Evolutionary conservation across 2,329 filamentous ascomycete genomes (phyloP).

Genomic region (Sporothrix euskadiensis): DNA sequence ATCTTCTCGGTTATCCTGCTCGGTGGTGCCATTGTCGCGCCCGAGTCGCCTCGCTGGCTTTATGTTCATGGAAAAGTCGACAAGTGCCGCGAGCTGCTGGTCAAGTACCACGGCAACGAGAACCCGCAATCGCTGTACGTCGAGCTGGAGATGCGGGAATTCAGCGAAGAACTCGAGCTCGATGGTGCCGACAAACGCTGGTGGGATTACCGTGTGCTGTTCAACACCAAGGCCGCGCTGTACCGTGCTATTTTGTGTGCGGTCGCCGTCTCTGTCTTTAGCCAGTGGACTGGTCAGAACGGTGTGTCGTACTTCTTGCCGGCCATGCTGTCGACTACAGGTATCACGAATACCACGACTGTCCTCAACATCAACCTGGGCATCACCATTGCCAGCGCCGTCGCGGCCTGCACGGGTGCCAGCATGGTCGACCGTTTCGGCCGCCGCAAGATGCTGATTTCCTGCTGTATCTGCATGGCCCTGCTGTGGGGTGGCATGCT

Average conservation of each 20-base stretch:
- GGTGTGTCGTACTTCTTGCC: conserved; percentile 52
- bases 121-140: conserved; percentile 41
- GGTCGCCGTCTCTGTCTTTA: conserved; percentile 46
- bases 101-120: conserved; percentile 54
- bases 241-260: conserved; percentile 49
- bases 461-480: conserved; percentile 23
- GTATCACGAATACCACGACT: conserved; percentile 51
- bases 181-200: conserved; percentile 48
- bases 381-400: conserved; percentile 55
- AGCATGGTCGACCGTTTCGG: conserved; percentile 57
- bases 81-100: conserved; percentile 39
- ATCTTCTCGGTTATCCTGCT: conserved; percentile 38
- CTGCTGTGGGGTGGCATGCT: conserved; percentile 28
- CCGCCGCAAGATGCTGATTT: conserved; percentile 52
- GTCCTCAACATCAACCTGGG: conserved; percentile 54
- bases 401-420: conserved; percentile 55
- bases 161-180: conserved; percentile 40
- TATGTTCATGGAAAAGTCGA: conserved; percentile 33
- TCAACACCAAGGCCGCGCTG: conserved; percentile 39
- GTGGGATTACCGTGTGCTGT: conserved; percentile 49
- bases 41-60: conserved; percentile 38
- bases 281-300: conserved; percentile 49
- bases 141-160: conserved; percentile 34
- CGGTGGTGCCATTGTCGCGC: conserved; percentile 31
- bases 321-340: conserved; percentile 34